These are phyloP conservation scores for Pezicula rhizophila DNA, from an alignment of 2,329 filamentous ascomycete genomes.

Conservation along the genomic window DNA sequence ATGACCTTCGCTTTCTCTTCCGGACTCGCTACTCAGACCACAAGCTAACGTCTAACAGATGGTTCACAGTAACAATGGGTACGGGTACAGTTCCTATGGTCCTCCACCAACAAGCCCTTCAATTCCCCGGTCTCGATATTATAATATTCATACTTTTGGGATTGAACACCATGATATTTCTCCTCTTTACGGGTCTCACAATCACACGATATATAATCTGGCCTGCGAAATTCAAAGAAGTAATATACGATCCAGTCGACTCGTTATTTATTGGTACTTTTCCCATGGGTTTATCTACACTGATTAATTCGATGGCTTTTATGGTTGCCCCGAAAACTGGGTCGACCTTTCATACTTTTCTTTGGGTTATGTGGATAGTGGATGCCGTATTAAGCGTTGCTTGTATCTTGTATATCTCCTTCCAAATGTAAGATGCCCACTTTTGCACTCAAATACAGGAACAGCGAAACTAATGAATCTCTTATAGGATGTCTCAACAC, in stretches of 20 bases:
- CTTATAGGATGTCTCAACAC: no score
- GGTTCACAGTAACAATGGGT: neutral
- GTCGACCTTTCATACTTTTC: no score
- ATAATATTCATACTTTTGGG: no score
- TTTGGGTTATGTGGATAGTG: no score
- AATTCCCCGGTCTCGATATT: neutral
- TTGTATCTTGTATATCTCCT: no score
- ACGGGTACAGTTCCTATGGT: neutral
- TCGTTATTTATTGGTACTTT: constrained; percentile 58
- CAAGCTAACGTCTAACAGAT: neutral
- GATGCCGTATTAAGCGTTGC: no score
- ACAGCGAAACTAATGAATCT: no score
- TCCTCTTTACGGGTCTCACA: neutral
- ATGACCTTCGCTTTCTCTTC: no score
- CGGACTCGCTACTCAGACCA: no score
- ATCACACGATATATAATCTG: neutral
- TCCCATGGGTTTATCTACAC: constrained; percentile 61
- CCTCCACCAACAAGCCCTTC: neutral
- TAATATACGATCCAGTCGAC: neutral
- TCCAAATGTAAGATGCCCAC: no score
- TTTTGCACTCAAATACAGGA: no score
- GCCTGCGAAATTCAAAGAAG: neutral
- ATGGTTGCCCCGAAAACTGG: constrained; percentile 39
- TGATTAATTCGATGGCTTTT: constrained; percentile 56
- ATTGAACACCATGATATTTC: neutral